Percentiles rank a stretch among this genome's conserved stretches.
Evolutionary conservation across 805 yeast genomes (phyloP).

Genomic region (Saturnispora saitoi): DNA sequence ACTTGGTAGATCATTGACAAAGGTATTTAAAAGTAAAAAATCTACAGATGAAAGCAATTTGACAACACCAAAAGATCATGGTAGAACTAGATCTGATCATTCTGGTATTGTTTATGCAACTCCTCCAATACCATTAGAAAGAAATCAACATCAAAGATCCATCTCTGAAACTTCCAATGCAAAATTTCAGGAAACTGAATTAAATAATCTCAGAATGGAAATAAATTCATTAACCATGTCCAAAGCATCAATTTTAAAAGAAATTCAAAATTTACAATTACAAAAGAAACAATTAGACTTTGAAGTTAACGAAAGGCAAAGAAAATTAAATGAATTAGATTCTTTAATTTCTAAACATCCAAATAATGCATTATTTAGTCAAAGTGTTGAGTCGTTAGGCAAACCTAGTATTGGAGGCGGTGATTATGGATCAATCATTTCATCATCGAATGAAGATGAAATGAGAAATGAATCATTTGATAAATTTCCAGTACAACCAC

Average conservation of each 20-base stretch:
- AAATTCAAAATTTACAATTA: constrained; percentile 41
- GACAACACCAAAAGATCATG: constrained; percentile 11
- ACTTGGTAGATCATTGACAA: constrained; percentile 19
- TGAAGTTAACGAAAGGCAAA: constrained; percentile 32
- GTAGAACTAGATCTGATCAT: constrained; percentile 24
- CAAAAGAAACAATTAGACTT: constrained; percentile 38
- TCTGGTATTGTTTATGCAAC: constrained; percentile 29
- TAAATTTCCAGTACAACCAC: constrained; percentile 1
- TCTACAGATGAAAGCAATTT: constrained; percentile 14
- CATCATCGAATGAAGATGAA: constrained; percentile 8
- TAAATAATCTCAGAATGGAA: constrained; percentile 33
- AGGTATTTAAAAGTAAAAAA: constrained; percentile 25
- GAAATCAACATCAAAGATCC: constrained; percentile 35
- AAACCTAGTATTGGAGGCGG: not conserved
- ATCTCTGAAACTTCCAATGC: constrained; percentile 34
- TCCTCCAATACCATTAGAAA: constrained; percentile 35
- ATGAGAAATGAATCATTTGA: not conserved
- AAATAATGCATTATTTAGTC: constrained; percentile 1
- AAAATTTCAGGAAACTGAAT: constrained; percentile 31
- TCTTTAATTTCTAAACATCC: constrained; percentile 3
- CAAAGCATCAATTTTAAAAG: constrained; percentile 38
- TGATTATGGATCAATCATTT: constrained; percentile 6
- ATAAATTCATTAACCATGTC: constrained; percentile 31
- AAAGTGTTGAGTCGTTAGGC: constrained; percentile 7
- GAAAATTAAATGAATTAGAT: constrained; percentile 14